Conservation (phyloP, 345 rosid genomes). For the Lepidium sativum region DNA sequence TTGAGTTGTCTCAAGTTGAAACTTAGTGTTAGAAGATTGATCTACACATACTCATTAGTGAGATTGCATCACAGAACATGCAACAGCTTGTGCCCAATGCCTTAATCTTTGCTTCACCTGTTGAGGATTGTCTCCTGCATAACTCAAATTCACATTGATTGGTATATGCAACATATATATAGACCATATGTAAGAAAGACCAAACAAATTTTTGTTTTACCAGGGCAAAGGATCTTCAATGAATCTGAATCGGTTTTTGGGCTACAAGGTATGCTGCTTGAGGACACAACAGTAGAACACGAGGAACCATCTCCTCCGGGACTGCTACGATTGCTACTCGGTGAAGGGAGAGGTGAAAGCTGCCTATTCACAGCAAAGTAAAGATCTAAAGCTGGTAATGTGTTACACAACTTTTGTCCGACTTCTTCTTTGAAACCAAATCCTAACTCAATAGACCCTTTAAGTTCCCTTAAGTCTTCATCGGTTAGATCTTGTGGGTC, state of each 20-base stretch:
- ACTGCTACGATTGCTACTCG: constrained; percentile 38
- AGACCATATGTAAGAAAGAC: neutral
- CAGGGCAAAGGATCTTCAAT: constrained; percentile 75
- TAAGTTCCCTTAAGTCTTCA: constrained; percentile 78
- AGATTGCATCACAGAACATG: constrained; percentile 51
- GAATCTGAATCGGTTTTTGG: constrained; percentile 54
- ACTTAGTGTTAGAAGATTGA: constrained; percentile 8
- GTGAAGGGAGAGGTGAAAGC: constrained; percentile 66
- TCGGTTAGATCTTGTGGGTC: constrained; percentile 62
- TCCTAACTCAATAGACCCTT: constrained; percentile 92
- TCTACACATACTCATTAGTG: constrained; percentile 6
- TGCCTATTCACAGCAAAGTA: constrained; percentile 90
- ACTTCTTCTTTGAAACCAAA: constrained; percentile 88
- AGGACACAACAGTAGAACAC: constrained; percentile 29
- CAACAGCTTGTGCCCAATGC: constrained; percentile 69
- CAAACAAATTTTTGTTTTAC: constrained; percentile 23
- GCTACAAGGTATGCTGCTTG: constrained; percentile 44
- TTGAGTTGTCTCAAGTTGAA: neutral
- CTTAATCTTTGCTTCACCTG: constrained; percentile 51
- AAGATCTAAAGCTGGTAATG: constrained; percentile 84
- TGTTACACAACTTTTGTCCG: constrained; percentile 57
- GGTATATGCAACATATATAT: neutral
- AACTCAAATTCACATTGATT: constrained; percentile 6
- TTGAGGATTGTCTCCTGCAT: constrained; percentile 62
- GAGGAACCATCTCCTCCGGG: constrained; percentile 24